A percentile compares a stretch with the other conserved stretches of the same genome.
These are phyloP conservation scores for Tillandsia leiboldiana DNA, from an alignment of 176 grass and related monocot species.

Conservation along the genomic window DNA sequence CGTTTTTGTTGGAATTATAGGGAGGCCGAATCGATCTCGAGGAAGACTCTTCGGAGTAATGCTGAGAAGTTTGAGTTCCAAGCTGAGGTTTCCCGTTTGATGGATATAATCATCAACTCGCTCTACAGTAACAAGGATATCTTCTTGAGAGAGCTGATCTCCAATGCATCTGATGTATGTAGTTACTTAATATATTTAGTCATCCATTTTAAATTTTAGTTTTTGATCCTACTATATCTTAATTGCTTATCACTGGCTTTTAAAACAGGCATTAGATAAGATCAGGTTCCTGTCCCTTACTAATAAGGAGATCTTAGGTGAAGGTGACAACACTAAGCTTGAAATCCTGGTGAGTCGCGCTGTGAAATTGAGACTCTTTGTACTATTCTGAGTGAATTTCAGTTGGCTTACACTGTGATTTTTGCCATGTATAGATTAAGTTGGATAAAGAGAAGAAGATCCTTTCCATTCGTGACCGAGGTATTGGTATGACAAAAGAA, in stretches of 20 bases:
- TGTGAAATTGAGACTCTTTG: not conserved
- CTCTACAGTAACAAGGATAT: constrained; percentile 99
- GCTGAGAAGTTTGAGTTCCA: constrained; percentile 98
- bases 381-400: not conserved
- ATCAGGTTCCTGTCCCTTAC: constrained; percentile 89
- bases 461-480: constrained; percentile 79
- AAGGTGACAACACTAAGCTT: constrained; percentile 89
- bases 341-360: constrained; percentile 64
- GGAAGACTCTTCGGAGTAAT: constrained; percentile 70
- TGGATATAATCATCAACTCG: constrained; percentile 99
- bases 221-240: not conserved
- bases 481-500: constrained; percentile 98
- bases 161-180: constrained; percentile 93
- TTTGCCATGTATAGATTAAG: constrained; percentile 62
- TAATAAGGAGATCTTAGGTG: constrained; percentile 76
- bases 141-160: constrained; percentile 92
- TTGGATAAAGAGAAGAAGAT: constrained; percentile 92
- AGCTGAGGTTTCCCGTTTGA: constrained; percentile 93
- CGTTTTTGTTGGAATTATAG: constrained; percentile 19
- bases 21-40: constrained; percentile 89
- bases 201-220: constrained; percentile 1
- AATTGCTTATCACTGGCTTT: not conserved
- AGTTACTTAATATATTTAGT: not conserved
- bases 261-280: constrained; percentile 83
- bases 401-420: not conserved